Evolutionary conservation across 306 rosid genomes (phyloP).

Genomic region (Senna tora): DNA sequence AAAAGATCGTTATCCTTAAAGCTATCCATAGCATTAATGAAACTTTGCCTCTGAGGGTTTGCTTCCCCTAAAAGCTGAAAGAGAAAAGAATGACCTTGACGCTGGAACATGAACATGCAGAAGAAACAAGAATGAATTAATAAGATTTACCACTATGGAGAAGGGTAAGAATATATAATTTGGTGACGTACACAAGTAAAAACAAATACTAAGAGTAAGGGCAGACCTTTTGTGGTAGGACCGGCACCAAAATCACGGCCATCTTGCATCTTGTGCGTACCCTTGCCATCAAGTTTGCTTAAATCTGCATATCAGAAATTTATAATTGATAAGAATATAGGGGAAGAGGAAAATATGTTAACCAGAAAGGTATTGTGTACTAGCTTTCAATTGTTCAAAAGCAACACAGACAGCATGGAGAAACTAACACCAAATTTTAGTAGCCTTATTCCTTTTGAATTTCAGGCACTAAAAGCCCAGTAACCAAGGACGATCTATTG

Average conservation of each 20-base stretch:
- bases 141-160: slow-evolving; percentile 15
- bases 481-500: background rate
- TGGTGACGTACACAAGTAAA: background rate
- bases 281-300: slow-evolving; percentile 59
- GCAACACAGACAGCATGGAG: slow-evolving; percentile 20
- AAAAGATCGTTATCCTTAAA: slow-evolving; percentile 7
- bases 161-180: slow-evolving; percentile 22
- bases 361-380: slow-evolving; percentile 10
- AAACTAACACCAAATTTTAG: slow-evolving; percentile 25
- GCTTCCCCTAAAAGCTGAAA: slow-evolving; percentile 93
- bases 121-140: slow-evolving; percentile 32
- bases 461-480: slow-evolving; percentile 8
- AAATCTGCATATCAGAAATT: slow-evolving; percentile 43
- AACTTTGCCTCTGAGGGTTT: slow-evolving; percentile 58
- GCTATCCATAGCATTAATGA: slow-evolving; percentile 41
- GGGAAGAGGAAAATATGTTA: slow-evolving; percentile 25
- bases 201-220: slow-evolving; percentile 29
- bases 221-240: slow-evolving; percentile 74
- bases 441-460: slow-evolving; percentile 9
- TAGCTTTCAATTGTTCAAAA: slow-evolving; percentile 15
- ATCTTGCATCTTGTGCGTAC: slow-evolving; percentile 62
- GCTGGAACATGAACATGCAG: slow-evolving; percentile 60
- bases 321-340: slow-evolving; percentile 30
- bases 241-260: slow-evolving; percentile 55
- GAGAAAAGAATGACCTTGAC: slow-evolving; percentile 96